Conservation (phyloP, 768 basidiomycete species). For the Cystobasidium onofrii region DNA sequence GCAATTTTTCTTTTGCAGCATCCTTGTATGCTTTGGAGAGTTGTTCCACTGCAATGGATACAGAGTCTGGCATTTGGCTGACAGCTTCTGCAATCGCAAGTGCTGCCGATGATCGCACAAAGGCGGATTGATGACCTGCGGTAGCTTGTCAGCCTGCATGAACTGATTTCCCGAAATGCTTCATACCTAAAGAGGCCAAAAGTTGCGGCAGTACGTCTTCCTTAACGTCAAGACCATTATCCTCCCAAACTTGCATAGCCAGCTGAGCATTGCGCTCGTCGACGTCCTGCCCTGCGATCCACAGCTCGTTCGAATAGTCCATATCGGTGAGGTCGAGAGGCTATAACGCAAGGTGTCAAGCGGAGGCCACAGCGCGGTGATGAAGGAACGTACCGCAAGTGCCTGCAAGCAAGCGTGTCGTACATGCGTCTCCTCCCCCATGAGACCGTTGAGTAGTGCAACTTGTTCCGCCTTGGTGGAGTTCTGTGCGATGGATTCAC, state of each 20-base stretch:
- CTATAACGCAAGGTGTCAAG: slow-evolving; percentile 48
- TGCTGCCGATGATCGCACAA: slow-evolving; percentile 67
- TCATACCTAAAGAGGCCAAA: slow-evolving; percentile 61
- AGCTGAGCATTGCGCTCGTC: slow-evolving; percentile 79
- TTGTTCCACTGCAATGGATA: slow-evolving; percentile 48
- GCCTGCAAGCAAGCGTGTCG: slow-evolving; percentile 83
- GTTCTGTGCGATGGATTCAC: slow-evolving; percentile 62
- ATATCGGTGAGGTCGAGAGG: slow-evolving; percentile 88
- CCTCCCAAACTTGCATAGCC: slow-evolving; percentile 80
- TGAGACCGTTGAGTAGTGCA: slow-evolving; percentile 62
- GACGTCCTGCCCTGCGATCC: slow-evolving; percentile 80
- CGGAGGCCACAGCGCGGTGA: not conserved
- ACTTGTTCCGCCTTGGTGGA: slow-evolving; percentile 59
- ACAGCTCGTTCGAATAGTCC: slow-evolving; percentile 82
- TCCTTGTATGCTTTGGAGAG: slow-evolving; percentile 67
- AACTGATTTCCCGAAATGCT: not conserved
- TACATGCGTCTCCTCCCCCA: slow-evolving; percentile 78
- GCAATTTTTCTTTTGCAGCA: slow-evolving; percentile 73
- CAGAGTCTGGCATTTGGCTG: slow-evolving; percentile 60
- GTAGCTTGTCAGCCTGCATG: not conserved
- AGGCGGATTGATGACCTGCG: slow-evolving; percentile 67
- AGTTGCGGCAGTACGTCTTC: slow-evolving; percentile 59
- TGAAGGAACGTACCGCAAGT: slow-evolving; percentile 57
- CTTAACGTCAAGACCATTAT: slow-evolving; percentile 82
- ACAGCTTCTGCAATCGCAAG: slow-evolving; percentile 68